Evolutionary conservation across 176 grass and related monocot genomes (phyloP).

Genomic region (Aegilops bicornis): DNA sequence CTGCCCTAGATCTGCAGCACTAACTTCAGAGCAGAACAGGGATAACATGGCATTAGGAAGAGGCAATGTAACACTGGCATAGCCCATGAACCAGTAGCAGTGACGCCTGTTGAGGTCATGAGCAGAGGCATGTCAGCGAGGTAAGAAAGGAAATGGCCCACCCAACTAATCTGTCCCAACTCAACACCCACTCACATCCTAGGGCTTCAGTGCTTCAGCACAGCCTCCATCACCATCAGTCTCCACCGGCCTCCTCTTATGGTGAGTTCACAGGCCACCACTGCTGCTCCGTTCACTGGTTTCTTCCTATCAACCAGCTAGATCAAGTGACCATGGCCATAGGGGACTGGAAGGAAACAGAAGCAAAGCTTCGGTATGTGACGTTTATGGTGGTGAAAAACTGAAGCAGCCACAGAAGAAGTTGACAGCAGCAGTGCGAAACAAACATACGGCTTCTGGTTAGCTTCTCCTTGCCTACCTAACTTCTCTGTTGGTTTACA

Average conservation of each 20-base stretch:
- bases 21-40: neutral
- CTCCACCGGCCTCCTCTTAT: neutral
- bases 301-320: neutral
- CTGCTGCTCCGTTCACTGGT: neutral
- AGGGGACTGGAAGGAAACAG: neutral
- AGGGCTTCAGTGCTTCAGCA: neutral
- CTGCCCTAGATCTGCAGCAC: neutral
- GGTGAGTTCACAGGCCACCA: neutral
- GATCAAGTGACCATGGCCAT: neutral
- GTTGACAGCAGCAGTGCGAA: neutral
- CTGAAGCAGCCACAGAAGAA: neutral
- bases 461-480: neutral
- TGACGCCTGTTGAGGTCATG: too few species aligned
- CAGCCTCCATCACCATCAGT: neutral
- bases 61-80: too few species aligned
- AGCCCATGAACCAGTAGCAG: too few species aligned
- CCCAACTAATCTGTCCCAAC: too few species aligned
- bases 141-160: too few species aligned
- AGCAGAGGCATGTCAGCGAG: too few species aligned
- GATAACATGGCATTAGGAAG: neutral
- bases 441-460: neutral
- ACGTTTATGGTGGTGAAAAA: neutral
- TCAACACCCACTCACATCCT: neutral
- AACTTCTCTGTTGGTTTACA: neutral
- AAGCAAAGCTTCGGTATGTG: neutral